These are phyloP conservation scores for Globisporangium viniferum DNA, from an alignment of 352 stramenopile species.

Conservation along the genomic window DNA sequence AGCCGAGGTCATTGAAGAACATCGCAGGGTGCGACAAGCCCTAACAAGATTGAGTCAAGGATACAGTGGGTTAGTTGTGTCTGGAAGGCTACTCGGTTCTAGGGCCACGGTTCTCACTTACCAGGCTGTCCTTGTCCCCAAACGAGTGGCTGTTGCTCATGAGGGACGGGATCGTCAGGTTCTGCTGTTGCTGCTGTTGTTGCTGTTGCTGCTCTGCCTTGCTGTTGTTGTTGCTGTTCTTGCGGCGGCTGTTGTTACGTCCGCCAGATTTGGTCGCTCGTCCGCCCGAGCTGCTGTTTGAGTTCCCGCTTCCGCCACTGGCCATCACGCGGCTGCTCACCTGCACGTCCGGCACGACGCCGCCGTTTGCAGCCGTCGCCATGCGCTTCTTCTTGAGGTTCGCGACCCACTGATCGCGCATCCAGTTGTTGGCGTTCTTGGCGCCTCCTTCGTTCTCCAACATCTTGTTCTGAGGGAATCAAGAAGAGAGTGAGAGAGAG, in stretches of 20 bases:
- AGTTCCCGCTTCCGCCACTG: conserved; percentile 15
- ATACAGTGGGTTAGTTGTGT: background rate
- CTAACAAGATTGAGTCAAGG: conserved; percentile 10
- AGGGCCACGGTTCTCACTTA: background rate
- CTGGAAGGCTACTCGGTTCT: background rate
- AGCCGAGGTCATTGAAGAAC: conserved; percentile 57
- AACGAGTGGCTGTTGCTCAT: conserved; percentile 12
- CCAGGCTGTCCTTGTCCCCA: conserved; percentile 22
- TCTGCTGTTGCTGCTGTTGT: conserved; percentile 1
- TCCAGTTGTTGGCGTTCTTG: conserved; percentile 49
- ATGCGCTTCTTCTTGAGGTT: conserved; percentile 80
- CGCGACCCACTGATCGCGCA: conserved; percentile 82
- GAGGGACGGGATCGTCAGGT: conserved; percentile 18
- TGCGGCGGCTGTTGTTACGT: conserved; percentile 28
- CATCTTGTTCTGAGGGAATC: conserved; percentile 31
- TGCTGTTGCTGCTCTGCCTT: conserved; percentile 23
- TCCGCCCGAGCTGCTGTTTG: conserved; percentile 15
- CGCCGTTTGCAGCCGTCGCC: conserved; percentile 24
- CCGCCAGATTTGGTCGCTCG: conserved; percentile 22
- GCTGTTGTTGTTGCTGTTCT: background rate
- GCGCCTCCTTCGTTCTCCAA: conserved; percentile 25
- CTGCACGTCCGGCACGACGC: background rate
- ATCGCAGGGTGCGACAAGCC: conserved; percentile 35
- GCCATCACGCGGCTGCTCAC: background rate
- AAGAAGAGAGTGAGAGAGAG: no score